phyloP scores from a whole-genome alignment of 257 asterid species.

The Ligustrum vulgare region DNA sequence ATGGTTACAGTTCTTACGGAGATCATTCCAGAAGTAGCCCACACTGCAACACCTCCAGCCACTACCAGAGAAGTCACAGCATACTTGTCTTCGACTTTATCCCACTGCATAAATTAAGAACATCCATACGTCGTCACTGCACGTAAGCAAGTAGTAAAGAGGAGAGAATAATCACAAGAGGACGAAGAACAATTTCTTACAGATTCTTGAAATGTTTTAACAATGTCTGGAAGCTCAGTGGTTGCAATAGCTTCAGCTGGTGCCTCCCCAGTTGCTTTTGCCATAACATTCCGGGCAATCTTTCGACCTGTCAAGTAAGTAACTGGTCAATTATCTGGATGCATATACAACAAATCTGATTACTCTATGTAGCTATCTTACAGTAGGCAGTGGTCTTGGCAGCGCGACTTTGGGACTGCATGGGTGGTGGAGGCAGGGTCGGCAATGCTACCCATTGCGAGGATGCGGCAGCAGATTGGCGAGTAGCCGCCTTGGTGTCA shows the following conservation, averaged over 20 bases:
- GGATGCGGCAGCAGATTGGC: constrained; percentile 31
- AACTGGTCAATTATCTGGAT: not conserved
- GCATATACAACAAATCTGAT: not conserved
- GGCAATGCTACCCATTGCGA: constrained; percentile 44
- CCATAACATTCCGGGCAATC: constrained; percentile 52
- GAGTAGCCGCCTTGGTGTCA: constrained; percentile 45
- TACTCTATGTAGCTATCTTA: constrained; percentile 24
- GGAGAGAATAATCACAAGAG: not conserved
- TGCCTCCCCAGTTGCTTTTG: constrained; percentile 81
- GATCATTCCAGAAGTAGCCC: constrained; percentile 65
- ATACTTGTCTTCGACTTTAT: constrained; percentile 81
- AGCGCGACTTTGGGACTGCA: constrained; percentile 33
- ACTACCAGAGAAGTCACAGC: constrained; percentile 80
- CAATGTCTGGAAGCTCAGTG: constrained; percentile 63
- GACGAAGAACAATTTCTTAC: constrained; percentile 34
- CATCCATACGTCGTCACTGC: no score
- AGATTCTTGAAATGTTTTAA: constrained; percentile 55
- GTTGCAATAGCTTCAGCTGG: constrained; percentile 51
- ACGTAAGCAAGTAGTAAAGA: not conserved
- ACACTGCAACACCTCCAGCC: constrained; percentile 62
- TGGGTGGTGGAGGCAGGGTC: constrained; percentile 33
- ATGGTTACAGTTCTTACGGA: constrained; percentile 40
- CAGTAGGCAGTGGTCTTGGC: constrained; percentile 57
- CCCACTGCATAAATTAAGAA: constrained; percentile 56
- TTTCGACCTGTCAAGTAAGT: constrained; percentile 47